Base-by-base conservation (phyloP, 495 filamentous ascomycete species). In the Podospora pseudoanserina region DNA sequence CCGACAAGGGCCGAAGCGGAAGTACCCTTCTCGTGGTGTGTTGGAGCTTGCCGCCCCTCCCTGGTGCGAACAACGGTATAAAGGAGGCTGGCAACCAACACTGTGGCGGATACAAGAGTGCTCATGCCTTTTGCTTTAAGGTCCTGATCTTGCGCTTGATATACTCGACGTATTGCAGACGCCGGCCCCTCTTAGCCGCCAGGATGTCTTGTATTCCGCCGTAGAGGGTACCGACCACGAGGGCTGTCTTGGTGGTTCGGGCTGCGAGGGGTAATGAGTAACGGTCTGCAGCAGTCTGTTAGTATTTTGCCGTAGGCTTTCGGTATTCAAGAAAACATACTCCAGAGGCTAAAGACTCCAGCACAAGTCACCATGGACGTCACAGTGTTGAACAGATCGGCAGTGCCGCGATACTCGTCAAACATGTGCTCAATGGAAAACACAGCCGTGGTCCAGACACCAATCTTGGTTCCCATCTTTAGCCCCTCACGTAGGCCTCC, bases 321-420 rank as follows among this genome's bases (percentile, higher is more conserved):
- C 23, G 23, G 23, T 23, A 23, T 23, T 23, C 23, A 32, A 32
- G 7, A 32, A 13, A 53, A 54, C 90, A 69, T 83, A 96, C 93
- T 91, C 85, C 92, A 89, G 60, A 92, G 79, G 79, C 93, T 96
- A 79, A 97, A 97, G 5, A 86, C 87, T 2, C 95, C 94, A 20
- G 92, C 90, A 49, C 92, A 88, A 6, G 90, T 89, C 76, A 97
- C 77, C 56, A 90, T 92, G 32, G 96, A 93, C 34, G 91, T 84
- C 5, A 92, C 85, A 0, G 90, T 93, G 67, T 88, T 92, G 71
- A 91, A 65, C 61, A 93, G 84, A 77, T 97, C 92, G 78, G 86
- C 79, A 66, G 83, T 81, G 73, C 88, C 86, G 44, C 91, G 87
- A 61, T 90, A 86, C 60, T 86, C 82, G 78, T 98, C 95, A 66